Evolutionary conservation across 768 basidiomycete species (phyloP), one percentile per base, ranked within the genome.

Genomic region (Glaciozyma antarctica): DNA sequence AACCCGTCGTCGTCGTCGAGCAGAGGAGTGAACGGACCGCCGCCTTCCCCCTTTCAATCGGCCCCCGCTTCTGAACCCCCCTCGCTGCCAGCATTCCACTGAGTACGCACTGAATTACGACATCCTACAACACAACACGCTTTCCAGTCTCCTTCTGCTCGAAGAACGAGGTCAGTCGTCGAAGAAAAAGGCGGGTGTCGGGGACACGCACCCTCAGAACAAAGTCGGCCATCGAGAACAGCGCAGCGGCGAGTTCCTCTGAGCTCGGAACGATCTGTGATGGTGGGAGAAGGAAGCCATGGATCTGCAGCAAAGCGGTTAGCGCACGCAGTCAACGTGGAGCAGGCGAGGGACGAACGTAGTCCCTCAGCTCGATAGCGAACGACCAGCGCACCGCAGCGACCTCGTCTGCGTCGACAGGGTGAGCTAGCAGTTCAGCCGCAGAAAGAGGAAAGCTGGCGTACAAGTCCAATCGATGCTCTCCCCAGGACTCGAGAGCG

Each of bases 231-330:
- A 92, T 77, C 70, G 85, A 88, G 28, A 81, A 77, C 34, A 90
- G 70, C 77, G 89, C 83, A 30, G 78, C 80, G 22, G 79, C 79
- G 6, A 85, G 84, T 77, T 92, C 90, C 76, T 88, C 86, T 1
- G 87, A 88, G 3, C 87, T 85, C 0, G 88, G 86, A 10, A 86
- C 78, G 68, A 92, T 90, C 82, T 83, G 84, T 57, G 78, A 77
- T 0, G 84, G 77, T 0, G 43, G 60, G 44, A 51, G 34, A 4
- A 43, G 58, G 54, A 49, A 45, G 78, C 84, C 73, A 65, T 86
- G 85, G 5, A 41, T 41, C 38, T 41, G 38, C 38, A 41, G 38
- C 38, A 6, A 41, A 41, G 38, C 13, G 6, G 13, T 41, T 12
- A 41, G 38, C 38, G 38, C 10, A 41, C 13, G 38, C 38, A 32